phyloP scores from a whole-genome alignment of 1,139 yeast genomes.

The Taiozyma sp. region DNA sequence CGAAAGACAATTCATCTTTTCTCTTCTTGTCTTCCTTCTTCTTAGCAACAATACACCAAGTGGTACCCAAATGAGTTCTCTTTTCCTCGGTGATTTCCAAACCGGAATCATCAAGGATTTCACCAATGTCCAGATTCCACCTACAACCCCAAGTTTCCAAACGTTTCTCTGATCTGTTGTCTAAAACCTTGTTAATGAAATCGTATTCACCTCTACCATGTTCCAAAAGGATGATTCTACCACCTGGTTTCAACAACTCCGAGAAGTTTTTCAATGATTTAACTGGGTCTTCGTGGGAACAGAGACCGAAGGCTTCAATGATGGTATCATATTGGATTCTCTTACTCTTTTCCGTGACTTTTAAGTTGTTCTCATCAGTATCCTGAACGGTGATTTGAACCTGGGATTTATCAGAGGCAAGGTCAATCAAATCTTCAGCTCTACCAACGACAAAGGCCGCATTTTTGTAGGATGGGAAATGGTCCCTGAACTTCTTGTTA shows the following conservation, averaged over 20 bases:
- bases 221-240: conserved; percentile 79
- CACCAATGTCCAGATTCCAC: conserved; percentile 93
- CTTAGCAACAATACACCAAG: conserved; percentile 79
- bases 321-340: conserved; percentile 78
- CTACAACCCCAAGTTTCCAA: conserved; percentile 95
- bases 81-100: conserved; percentile 75
- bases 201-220: conserved; percentile 87
- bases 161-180: conserved; percentile 76
- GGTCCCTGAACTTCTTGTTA: conserved; percentile 61
- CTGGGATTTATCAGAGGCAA: conserved; percentile 36
- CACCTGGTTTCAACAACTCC: conserved; percentile 76
- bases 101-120: conserved; percentile 76
- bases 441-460: conserved; percentile 90
- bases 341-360: conserved; percentile 22
- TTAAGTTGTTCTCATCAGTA: conserved; percentile 17
- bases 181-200: conserved; percentile 73
- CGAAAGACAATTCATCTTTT: conserved; percentile 39
- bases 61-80: conserved; percentile 88
- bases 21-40: conserved; percentile 57
- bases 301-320: conserved; percentile 88
- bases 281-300: conserved; percentile 94
- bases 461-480: conserved; percentile 57
- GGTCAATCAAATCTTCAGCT: conserved; percentile 71
- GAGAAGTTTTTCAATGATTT: conserved; percentile 72
- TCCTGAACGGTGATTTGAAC: conserved; percentile 15